Percentiles rank a stretch among this genome's conserved stretches.
phyloP scores from a whole-genome alignment of 2,329 filamentous ascomycete species.

The Botrytis aclada region DNA sequence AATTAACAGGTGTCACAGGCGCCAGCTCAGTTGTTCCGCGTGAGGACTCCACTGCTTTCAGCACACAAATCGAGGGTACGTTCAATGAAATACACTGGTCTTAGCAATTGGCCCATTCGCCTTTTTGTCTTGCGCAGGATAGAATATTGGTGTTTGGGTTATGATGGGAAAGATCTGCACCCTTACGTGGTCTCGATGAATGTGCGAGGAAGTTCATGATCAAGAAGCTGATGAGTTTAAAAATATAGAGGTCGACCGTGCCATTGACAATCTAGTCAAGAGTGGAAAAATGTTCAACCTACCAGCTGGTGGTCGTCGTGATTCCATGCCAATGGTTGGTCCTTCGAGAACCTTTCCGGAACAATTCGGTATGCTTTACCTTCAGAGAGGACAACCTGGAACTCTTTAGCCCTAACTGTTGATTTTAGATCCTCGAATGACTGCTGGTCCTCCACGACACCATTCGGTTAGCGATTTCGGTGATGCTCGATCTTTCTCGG shows the following conservation, averaged over 20 bases:
- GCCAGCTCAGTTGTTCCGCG: slow-evolving; percentile 70
- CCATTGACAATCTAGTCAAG: slow-evolving; percentile 92
- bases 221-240: slow-evolving; percentile 18
- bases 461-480: slow-evolving; percentile 82
- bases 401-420: slow-evolving; percentile 10
- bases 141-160: background rate
- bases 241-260: slow-evolving; percentile 82
- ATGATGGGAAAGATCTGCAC: background rate
- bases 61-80: slow-evolving; percentile 86
- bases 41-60: slow-evolving; percentile 76
- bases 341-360: slow-evolving; percentile 55
- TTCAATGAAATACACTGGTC: slow-evolving; percentile 32
- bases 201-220: background rate
- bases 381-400: background rate
- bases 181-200: background rate
- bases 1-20: slow-evolving; percentile 49
- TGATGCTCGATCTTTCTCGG: slow-evolving; percentile 67
- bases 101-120: background rate
- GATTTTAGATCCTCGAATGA: slow-evolving; percentile 65
- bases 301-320: slow-evolving; percentile 64
- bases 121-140: background rate
- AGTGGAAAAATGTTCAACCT: slow-evolving; percentile 84
- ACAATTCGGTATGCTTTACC: slow-evolving; percentile 52
- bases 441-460: slow-evolving; percentile 64
- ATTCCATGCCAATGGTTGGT: slow-evolving; percentile 68